Conservation (phyloP, 192 early-diverging fungal species). For the Backusella tuberculispora region DNA sequence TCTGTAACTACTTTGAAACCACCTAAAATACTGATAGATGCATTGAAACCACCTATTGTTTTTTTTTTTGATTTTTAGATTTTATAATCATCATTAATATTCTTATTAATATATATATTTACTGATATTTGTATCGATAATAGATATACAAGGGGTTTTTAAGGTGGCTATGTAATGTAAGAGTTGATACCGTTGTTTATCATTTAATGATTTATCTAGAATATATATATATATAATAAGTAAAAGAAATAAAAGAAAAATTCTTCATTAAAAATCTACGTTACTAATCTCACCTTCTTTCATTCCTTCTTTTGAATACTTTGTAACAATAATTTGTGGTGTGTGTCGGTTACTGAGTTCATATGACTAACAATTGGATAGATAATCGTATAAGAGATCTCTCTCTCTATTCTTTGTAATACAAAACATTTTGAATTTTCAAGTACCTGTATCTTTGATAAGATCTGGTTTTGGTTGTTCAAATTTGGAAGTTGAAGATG, state of each 20-base stretch:
- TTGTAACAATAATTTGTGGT: neutral
- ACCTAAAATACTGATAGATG: neutral
- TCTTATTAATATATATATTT: neutral
- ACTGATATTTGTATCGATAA: conserved; percentile 66
- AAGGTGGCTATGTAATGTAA: conserved; percentile 89
- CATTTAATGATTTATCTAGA: neutral
- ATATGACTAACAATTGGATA: neutral
- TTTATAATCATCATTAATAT: neutral
- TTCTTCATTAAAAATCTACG: neutral
- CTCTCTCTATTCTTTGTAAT: neutral
- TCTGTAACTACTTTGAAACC: neutral
- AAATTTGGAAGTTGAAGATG: neutral
- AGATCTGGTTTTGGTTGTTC: neutral
- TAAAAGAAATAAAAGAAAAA: neutral
- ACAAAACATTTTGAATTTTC: neutral
- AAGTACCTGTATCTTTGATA: neutral
- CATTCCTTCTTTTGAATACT: neutral
- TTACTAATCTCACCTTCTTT: neutral
- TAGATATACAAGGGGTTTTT: conserved; percentile 82
- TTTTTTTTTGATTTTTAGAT: neutral
- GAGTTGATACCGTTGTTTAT: conserved; percentile 61
- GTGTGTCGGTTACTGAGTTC: neutral
- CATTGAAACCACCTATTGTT: neutral
- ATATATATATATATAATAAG: neutral
- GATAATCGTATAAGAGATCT: neutral